Base-by-base conservation (phyloP, 2,329 filamentous ascomycete genomes). In the Sarocladiaceae sp. region DNA sequence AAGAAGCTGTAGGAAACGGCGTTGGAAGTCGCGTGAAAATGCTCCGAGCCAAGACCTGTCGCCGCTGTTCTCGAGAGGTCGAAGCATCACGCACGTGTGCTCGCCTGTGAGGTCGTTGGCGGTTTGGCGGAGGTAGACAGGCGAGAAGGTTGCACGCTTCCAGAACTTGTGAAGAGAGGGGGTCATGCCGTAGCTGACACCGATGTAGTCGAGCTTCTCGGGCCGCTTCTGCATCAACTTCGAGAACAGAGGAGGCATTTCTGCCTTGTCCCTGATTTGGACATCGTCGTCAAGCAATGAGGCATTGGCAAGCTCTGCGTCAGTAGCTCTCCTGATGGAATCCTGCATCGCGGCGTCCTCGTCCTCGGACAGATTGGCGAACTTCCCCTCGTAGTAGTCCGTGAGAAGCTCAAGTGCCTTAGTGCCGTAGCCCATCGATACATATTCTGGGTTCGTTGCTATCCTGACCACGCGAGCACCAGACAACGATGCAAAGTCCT, bases 41-140 rank as follows among this genome's bases (percentile, higher is more conserved):
- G 91, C 90, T 15, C 89, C 90, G 0, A 97, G 83, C 94, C 94
- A 97, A 62, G 82, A 83, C 53, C 76, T 76, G 59, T 96, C 90
- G 37, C 84, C 84, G 51, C 75, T 77, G 50, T 71, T 75, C 54
- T 82, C 78, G 6, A 99, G 77, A 2, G 91, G 88, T 53, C 90
- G 84, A 47, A 99, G 79, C 95, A 99, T 99, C 25, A 99, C 93
- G 65, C 91, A 97, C 0, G 94, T 96, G 67, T 99, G 94, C 70
- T 99, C 94, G 52, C 94, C 94, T 0, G 95, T 99, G 42, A 99
- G 78, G 53, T 97, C 94, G 65, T 97, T 99, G 50, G 94, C 79
- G 2, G 95, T 99, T 73, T 99, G 94, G 29, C 94, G 83, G 13
- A 99, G 79, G 63, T 99, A 99, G 1, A 99, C 90, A 0, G 94